A percentile compares a stretch with the other conserved stretches of the same genome.
These are phyloP conservation scores for Penicillium ochrochloron DNA, from an alignment of 495 filamentous ascomycete species.

Conservation along the genomic window DNA sequence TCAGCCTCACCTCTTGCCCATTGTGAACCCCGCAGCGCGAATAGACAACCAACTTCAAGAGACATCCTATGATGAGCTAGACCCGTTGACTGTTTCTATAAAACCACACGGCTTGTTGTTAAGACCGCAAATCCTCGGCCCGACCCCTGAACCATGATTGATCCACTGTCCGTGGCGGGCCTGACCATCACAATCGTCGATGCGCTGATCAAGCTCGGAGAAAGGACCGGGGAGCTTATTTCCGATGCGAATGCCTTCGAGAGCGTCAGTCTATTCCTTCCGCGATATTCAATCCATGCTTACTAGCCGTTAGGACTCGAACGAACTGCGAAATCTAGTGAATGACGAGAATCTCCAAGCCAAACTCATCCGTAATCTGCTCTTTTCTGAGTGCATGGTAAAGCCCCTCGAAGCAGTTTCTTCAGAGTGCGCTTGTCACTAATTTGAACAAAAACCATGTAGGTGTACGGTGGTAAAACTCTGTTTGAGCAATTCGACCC, in stretches of 20 bases:
- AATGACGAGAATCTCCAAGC: constrained; percentile 14
- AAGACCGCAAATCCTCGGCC: background rate
- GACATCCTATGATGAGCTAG: background rate
- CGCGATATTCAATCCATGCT: background rate
- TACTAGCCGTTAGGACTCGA: background rate
- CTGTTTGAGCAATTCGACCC: constrained; percentile 11
- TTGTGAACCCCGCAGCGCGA: background rate
- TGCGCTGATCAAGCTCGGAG: constrained; percentile 10
- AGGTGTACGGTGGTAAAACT: constrained; percentile 12
- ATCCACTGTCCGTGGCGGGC: constrained; percentile 10
- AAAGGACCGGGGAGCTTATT: constrained; percentile 5
- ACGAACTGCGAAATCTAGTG: constrained; percentile 4
- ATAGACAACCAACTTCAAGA: background rate
- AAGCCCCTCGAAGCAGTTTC: background rate
- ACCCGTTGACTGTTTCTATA: background rate
- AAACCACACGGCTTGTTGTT: background rate
- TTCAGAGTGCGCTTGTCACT: background rate
- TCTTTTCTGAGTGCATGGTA: constrained; percentile 11
- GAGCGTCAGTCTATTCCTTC: background rate
- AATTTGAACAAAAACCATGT: background rate
- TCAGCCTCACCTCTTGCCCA: background rate
- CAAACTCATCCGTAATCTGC: constrained; percentile 7
- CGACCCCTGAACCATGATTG: background rate
- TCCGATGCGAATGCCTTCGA: constrained; percentile 8
- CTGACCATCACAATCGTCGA: constrained; percentile 8